Base-by-base conservation (phyloP, 2,329 filamentous ascomycete species). In the Talaromyces albobiverticillius region DNA sequence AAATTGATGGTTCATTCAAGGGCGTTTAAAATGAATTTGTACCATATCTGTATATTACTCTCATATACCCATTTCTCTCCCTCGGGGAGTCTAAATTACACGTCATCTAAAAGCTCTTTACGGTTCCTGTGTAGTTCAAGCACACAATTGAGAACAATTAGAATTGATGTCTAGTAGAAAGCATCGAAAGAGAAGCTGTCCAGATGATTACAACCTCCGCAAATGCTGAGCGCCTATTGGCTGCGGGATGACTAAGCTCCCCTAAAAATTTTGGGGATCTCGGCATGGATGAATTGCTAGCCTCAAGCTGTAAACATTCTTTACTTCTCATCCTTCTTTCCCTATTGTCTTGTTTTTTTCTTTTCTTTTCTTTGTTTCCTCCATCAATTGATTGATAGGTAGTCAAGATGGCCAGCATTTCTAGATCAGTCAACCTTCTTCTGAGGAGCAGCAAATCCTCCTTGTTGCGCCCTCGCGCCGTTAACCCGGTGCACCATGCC, bases 391-490 rank as follows among this genome's bases (percentile, higher is more conserved):
- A 59, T 66, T 65, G 56, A 60, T 58, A 63, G 64, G 60, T 60
- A 65, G 63, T 70, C 79, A 88, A 74, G 69, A 52, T 95, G 89
- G 86, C 90, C 75, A 82, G 83, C 70, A 85, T 94, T 70, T 83
- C 90, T 72, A 86, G 90, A 79, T 84, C 87, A 59, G 70, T 90
- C 67, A 83, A 84, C 76, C 87, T 90, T 67, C 86, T 96, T 68
- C 75, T 94, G 77, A 88, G 89, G 79, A 88, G 90, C 62, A 87
- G 89, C 74, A 87, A 90, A 69, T 80, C 83, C 65, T 86, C 89
- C 64, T 79, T 94, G 69, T 80, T 83, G 73, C 80, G 83, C 67
- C 82, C 85, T 71, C 84, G 80, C 71, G 79, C 81, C 64, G 76
- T 83, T 70, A 93, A 88, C 77, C 89, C 91, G 51, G 80, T 96